Evolutionary conservation across 768 basidiomycete species (phyloP).

Genomic region (Lactifluus hygrophoroides): DNA sequence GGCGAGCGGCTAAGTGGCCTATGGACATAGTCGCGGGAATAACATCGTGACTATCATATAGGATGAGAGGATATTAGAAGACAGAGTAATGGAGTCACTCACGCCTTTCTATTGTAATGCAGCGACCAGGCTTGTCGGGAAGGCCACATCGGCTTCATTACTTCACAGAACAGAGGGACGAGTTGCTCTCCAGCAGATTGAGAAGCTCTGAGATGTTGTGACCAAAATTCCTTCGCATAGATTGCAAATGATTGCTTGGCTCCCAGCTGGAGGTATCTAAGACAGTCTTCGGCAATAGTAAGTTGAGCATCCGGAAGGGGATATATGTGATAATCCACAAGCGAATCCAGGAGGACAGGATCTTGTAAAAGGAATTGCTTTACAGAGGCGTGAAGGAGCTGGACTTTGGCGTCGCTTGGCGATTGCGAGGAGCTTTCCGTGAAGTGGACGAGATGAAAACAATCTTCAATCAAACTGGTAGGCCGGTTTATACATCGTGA

Average conservation of each 20-base stretch:
- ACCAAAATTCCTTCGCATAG: slow-evolving; percentile 2
- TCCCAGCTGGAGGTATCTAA: neutral
- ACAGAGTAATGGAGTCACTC: neutral
- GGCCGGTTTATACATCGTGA: neutral
- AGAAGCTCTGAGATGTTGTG: neutral
- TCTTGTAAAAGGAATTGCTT: neutral
- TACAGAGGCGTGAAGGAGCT: slow-evolving; percentile 2
- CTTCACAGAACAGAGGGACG: neutral
- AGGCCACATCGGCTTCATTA: neutral
- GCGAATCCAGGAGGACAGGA: neutral
- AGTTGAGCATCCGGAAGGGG: neutral
- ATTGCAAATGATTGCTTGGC: neutral
- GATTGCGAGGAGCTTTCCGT: neutral
- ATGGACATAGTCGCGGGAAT: neutral
- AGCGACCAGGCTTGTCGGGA: neutral
- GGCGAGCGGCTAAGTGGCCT: neutral
- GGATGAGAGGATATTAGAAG: neutral
- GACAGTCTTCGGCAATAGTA: neutral
- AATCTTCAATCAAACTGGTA: slow-evolving; percentile 3
- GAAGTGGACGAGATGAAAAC: neutral
- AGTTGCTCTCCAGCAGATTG: neutral
- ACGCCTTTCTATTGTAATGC: neutral
- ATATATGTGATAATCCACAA: neutral
- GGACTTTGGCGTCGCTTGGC: neutral
- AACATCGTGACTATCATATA: neutral